Conservation (phyloP, 208 protist genomes). For the Crithidia fasciculata region DNA sequence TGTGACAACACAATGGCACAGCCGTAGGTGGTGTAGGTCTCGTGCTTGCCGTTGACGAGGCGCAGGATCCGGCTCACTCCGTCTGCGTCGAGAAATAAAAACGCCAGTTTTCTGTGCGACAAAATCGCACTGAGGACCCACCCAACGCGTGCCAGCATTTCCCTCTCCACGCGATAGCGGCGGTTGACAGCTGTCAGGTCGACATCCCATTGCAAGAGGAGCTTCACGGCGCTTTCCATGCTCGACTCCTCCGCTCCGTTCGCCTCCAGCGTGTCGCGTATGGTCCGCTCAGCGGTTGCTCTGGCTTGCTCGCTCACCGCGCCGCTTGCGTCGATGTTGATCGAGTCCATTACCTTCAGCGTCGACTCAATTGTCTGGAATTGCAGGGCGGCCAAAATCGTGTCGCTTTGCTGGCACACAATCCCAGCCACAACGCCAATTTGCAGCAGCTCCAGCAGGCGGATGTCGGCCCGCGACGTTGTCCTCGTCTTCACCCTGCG, state of each 20-base stretch:
- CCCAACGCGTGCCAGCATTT: slow-evolving; percentile 61
- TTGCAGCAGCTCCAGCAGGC: slow-evolving; percentile 71
- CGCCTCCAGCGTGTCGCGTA: slow-evolving; percentile 25
- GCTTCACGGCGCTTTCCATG: slow-evolving; percentile 13
- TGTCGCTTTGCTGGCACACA: slow-evolving; percentile 76
- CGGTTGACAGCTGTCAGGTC: slow-evolving; percentile 32
- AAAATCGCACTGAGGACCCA: slow-evolving; percentile 84
- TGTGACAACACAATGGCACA: slow-evolving; percentile 79
- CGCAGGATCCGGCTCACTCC: slow-evolving; percentile 64
- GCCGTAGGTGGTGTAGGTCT: slow-evolving; percentile 60
- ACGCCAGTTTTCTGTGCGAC: slow-evolving; percentile 76
- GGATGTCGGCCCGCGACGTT: slow-evolving; percentile 37
- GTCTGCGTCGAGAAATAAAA: slow-evolving; percentile 75
- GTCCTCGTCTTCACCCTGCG: slow-evolving; percentile 52
- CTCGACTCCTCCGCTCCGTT: slow-evolving; percentile 6
- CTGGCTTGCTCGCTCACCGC: slow-evolving; percentile 19
- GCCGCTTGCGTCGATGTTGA: slow-evolving; percentile 32
- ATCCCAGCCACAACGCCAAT: slow-evolving; percentile 65
- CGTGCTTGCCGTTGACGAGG: slow-evolving; percentile 42
- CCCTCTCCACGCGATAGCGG: slow-evolving; percentile 50
- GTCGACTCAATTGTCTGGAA: slow-evolving; percentile 79
- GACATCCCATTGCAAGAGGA: slow-evolving; percentile 28
- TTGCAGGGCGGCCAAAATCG: slow-evolving; percentile 70
- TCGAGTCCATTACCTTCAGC: slow-evolving; percentile 68
- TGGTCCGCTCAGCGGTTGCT: slow-evolving; percentile 11